Base-by-base conservation (phyloP, 2,329 filamentous ascomycete genomes). In the Penicillium sp. region DNA sequence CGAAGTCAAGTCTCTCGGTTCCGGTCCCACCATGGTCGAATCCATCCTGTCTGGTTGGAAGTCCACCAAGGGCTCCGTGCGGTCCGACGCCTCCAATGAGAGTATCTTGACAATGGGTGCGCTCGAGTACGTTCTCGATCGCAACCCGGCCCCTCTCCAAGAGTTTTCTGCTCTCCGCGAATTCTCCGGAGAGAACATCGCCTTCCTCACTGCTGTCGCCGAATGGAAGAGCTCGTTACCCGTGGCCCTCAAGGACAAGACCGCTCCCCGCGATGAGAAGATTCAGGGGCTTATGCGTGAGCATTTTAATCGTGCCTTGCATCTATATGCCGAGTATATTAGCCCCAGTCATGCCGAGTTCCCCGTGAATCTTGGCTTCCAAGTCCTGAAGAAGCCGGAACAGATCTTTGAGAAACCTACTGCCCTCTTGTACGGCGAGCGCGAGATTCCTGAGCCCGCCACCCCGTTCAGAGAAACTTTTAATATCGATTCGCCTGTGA, bases 181-280 rank as follows among this genome's bases (percentile, higher is more conserved):
- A 65, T 89, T 90, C 66, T 89, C 86, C 0, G 87, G 86, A 14
- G 87, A 90, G 69, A 90, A 90, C 67, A 86, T 90, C 61, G 82
- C 86, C 52, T 90, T 90, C 69, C 73, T 90, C 4, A 83, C 80
- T 8, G 76, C 79, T 41, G 81, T 88, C 10, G 76, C 79, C 3
- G 79, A 82, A 56, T 89, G 84, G 84, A 86, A 83, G 67, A 50
- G 24, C 52, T 54, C 54, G 10, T 53, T 69, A 1, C 64, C 69
- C 9, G 59, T 66, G 29, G 61, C 66, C 14, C 61, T 65, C 49
- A 62, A 59, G 10, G 63, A 66, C 19, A 26, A 45, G n/a, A 26
- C 52, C n/a, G 52, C 48, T 16, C 24, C 49, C 14, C 45, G 44
- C 1, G 51, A 74, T 72, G 61, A 63, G 19, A 62, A 59, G 41